Base-by-base conservation (phyloP, 306 rosid species). In the Dalbergia oliveri region DNA sequence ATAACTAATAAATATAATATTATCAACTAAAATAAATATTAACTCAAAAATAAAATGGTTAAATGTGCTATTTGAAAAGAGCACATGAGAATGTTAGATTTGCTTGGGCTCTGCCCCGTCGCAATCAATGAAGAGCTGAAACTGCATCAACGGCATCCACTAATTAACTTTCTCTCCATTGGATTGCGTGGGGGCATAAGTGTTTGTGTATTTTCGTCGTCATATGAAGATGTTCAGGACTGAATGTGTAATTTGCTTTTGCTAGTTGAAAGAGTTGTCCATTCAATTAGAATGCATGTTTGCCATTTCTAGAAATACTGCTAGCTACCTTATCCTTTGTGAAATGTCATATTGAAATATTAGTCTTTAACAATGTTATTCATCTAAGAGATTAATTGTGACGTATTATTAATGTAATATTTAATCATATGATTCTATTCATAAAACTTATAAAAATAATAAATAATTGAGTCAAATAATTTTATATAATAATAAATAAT, bases 191-290 rank as follows among this genome's bases (percentile, higher is more conserved):
- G 67, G 78, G 58, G 58, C 69, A 58, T 11, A 53, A 65, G 5
- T 76, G 43, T 50, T 64, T 37, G 65, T 76, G 47, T 18, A 43
- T 43, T 78, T 54, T 69, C 77, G 13, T 61, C 61, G 47, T 79
- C 83, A 60, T 19, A 49, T 70, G 72, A 71, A 47, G 72, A 47
- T 60, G 83, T 61, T 69, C n/a, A 41, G 16, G 70, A 79, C 26
- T 50, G 16, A 44, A 14, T 5, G 54, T 4, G 31, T 26, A 56
- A 18, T 3, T 33, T 63, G 45, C 58, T 41, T 43, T 59, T 4
- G 57, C 43, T 13, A 73, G 43, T 13, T 47, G 71, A 56, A 69
- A 58, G 26, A 8, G 45, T 56, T 47, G 49, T 79, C 44, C 65
- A 70, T 49, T 70, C 34, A 49, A 79, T 43, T 3, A 35, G 4